Conservation (phyloP, 352 stramenopile genomes). For the Phytophthora tentaculata region DNA sequence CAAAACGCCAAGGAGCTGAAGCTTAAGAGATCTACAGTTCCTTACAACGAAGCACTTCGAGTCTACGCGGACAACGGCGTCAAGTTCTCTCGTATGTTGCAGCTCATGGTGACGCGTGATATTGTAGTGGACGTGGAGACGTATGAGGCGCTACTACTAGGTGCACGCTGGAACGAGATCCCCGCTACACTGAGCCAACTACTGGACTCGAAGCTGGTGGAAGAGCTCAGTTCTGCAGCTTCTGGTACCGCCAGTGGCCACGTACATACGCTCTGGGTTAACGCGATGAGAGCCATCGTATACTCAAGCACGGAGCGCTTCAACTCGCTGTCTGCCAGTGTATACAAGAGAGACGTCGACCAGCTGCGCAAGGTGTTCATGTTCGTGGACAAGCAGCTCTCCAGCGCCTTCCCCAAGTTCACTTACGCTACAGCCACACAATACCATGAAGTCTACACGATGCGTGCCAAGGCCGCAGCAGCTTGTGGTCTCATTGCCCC, state of each 20-base stretch:
- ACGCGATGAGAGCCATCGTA: conserved; percentile 63
- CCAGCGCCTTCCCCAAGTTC: conserved; percentile 60
- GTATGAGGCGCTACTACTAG: conserved; percentile 65
- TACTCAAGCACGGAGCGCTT: conserved; percentile 72
- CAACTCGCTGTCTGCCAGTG: conserved; percentile 45
- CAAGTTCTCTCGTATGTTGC: conserved; percentile 58
- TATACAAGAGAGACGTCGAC: conserved; percentile 47
- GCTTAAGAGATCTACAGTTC: conserved; percentile 32
- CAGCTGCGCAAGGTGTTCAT: conserved; percentile 64
- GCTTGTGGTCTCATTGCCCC: conserved; percentile 51
- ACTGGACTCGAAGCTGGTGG: conserved; percentile 52
- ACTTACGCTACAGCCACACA: conserved; percentile 45
- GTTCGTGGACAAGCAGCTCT: conserved; percentile 67
- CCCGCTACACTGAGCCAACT: conserved; percentile 66
- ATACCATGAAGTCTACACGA: conserved; percentile 60
- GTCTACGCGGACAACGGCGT: conserved; percentile 65
- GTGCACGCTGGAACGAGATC: conserved; percentile 73
- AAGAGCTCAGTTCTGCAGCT: conserved; percentile 29
- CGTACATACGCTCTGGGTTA: conserved; percentile 58
- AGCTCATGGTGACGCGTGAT: conserved; percentile 63
- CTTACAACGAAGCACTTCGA: conserved; percentile 70
- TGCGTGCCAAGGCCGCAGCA: conserved; percentile 69
- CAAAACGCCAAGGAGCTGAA: conserved; percentile 12
- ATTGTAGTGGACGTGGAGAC: conserved; percentile 60
- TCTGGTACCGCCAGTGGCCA: conserved; percentile 38